Conservation (phyloP, 345 rosid species). For the Laguncularia racemosa region DNA sequence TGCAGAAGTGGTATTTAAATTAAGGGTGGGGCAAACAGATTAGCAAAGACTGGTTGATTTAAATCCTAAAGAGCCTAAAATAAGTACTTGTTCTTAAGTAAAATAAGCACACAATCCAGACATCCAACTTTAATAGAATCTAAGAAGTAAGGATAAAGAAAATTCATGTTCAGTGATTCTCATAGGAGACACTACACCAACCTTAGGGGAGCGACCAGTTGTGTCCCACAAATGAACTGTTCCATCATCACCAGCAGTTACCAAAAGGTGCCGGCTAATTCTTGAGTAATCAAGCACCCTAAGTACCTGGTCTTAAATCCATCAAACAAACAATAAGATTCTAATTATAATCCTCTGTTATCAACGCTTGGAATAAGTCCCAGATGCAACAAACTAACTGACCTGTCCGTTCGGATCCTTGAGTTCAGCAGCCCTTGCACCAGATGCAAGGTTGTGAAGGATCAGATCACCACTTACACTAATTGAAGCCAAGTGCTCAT, state of each 20-base stretch:
- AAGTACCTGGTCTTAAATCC: constrained; percentile 82
- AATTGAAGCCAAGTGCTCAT: constrained; percentile 93
- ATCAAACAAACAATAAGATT: constrained; percentile 35
- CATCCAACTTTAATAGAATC: neutral
- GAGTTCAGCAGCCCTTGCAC: constrained; percentile 78
- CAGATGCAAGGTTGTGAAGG: constrained; percentile 92
- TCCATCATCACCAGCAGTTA: constrained; percentile 98
- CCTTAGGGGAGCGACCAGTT: constrained; percentile 92
- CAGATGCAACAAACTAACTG: constrained; percentile 32
- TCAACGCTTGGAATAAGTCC: constrained; percentile 10
- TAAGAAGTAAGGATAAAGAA: too few species aligned
- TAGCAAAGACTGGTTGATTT: too few species aligned
- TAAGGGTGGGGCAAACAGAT: neutral
- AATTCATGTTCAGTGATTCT: too few species aligned
- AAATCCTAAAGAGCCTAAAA: too few species aligned
- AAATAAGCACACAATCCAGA: too few species aligned
- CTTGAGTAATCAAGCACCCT: constrained; percentile 97
- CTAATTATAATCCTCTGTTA: constrained; percentile 12
- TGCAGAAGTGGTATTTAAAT: constrained; percentile 20
- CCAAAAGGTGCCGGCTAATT: constrained; percentile 82
- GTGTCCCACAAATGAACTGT: constrained; percentile 95
- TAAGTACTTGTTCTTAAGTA: too few species aligned
- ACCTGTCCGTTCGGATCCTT: constrained; percentile 97
- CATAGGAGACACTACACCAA: constrained; percentile 8
- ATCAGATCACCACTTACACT: constrained; percentile 85